phyloP scores from a whole-genome alignment of 2,329 filamentous ascomycete genomes.

The Paraphoma chrysanthemicola region DNA sequence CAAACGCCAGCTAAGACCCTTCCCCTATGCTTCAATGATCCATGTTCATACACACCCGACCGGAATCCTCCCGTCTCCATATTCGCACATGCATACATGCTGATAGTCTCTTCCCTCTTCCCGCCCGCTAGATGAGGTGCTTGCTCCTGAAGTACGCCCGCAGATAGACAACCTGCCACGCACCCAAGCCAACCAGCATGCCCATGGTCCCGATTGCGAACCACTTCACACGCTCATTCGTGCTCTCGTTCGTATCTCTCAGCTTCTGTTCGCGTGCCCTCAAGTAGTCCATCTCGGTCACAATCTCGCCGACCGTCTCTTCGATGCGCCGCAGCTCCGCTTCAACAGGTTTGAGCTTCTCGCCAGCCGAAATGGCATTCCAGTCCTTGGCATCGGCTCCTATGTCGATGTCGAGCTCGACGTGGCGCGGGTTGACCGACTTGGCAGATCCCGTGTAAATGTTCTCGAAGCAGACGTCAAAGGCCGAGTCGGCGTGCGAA shows the following conservation, averaged over 20 bases:
- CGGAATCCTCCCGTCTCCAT: background rate
- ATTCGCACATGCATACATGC: background rate
- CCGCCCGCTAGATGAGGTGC: slow-evolving; percentile 55
- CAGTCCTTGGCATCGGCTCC: slow-evolving; percentile 98
- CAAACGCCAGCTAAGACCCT: slow-evolving; percentile 23
- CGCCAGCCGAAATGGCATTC: slow-evolving; percentile 92
- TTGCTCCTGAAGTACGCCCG: slow-evolving; percentile 83
- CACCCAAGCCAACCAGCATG: slow-evolving; percentile 86
- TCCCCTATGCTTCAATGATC: background rate
- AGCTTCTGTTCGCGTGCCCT: slow-evolving; percentile 89
- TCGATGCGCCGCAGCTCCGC: slow-evolving; percentile 92
- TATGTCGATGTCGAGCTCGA: slow-evolving; percentile 95
- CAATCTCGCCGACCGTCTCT: slow-evolving; percentile 87
- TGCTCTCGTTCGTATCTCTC: slow-evolving; percentile 98
- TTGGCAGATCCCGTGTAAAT: slow-evolving; percentile 61
- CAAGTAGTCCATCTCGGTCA: slow-evolving; percentile 95
- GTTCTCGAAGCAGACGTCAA: slow-evolving; percentile 98
- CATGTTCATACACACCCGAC: background rate
- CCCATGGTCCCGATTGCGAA: slow-evolving; percentile 95
- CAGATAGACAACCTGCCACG: slow-evolving; percentile 97
- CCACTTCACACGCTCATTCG: slow-evolving; percentile 98
- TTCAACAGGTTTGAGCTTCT: slow-evolving; percentile 98
- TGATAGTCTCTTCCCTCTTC: background rate
- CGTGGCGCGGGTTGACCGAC: slow-evolving; percentile 63
- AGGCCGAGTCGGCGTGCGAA: slow-evolving; percentile 86